These are phyloP conservation scores for Butyriboletus loyo DNA, from an alignment of 768 basidiomycete species.

Conservation along the genomic window DNA sequence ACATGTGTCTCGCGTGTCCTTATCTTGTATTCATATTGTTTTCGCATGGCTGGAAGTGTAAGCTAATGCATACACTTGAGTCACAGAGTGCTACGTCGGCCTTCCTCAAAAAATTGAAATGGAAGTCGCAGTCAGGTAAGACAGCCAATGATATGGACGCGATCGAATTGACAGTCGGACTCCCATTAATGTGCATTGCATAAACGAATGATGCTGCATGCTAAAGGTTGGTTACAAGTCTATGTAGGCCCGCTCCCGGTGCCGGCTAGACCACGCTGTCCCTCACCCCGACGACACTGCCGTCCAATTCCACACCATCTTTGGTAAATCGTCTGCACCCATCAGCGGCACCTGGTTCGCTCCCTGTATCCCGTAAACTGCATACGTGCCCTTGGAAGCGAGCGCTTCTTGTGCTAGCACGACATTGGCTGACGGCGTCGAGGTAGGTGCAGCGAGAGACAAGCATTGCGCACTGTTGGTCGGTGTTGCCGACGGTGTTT, in stretches of 20 bases:
- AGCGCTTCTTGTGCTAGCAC: constrained; percentile 12
- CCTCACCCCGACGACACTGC: constrained; percentile 1
- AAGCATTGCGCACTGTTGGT: constrained; percentile 26
- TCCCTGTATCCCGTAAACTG: constrained; percentile 12
- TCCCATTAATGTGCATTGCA: neutral
- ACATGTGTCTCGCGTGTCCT: neutral
- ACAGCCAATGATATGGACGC: too few species aligned
- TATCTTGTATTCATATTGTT: neutral
- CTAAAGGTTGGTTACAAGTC: neutral
- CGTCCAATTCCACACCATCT: constrained; percentile 22
- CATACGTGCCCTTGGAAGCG: constrained; percentile 3
- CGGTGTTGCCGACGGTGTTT: constrained; percentile 27
- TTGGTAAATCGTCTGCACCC: constrained; percentile 16
- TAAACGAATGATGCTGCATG: neutral
- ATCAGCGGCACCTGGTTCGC: constrained; percentile 4
- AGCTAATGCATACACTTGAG: neutral
- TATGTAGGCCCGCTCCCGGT: neutral
- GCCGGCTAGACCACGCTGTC: neutral
- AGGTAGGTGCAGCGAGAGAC: constrained; percentile 24
- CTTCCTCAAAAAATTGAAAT: neutral
- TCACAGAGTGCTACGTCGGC: neutral
- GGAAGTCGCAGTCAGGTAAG: neutral
- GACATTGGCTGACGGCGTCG: constrained; percentile 23
- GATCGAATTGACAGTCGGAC: neutral
- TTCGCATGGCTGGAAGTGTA: neutral